Evolutionary conservation across 805 yeast genomes (phyloP).

Genomic region (Sungouiella thailandica): DNA sequence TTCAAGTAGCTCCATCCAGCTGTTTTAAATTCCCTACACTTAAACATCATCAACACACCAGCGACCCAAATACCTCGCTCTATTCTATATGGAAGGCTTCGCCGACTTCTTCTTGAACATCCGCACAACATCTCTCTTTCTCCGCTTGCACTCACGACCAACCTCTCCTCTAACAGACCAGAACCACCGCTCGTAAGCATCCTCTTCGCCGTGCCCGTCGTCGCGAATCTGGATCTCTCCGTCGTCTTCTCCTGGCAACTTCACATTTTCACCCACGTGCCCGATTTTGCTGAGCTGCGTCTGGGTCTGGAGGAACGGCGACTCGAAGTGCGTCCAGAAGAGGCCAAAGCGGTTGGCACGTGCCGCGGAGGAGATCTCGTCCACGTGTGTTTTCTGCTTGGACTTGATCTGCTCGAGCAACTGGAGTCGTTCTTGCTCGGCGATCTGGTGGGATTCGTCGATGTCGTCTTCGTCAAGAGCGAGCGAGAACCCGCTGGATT

Average conservation of each 20-base stretch:
- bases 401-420: constrained; percentile 28
- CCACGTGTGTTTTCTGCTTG: constrained; percentile 25
- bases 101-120: constrained; percentile 44
- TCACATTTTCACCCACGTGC: constrained; percentile 22
- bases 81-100: constrained; percentile 6
- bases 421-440: constrained; percentile 17
- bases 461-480: constrained; percentile 25
- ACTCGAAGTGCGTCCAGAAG: constrained; percentile 78
- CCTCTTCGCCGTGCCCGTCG: constrained; percentile 31
- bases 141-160: constrained; percentile 67
- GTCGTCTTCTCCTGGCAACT: constrained; percentile 34
- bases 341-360: constrained; percentile 37
- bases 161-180: constrained; percentile 80
- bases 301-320: constrained; percentile 85
- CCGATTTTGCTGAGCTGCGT: constrained; percentile 65
- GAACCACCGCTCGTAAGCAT: constrained; percentile 68
- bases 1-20: too few relatives aligned
- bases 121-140: constrained; percentile 69
- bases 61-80: too few relatives aligned
- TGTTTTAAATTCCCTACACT: too few relatives aligned
- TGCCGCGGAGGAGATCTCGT: constrained; percentile 11
- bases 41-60: too few relatives aligned
- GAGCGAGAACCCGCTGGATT: constrained; percentile 31
- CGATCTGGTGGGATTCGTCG: constrained; percentile 7
- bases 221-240: constrained; percentile 19